A percentile compares a stretch with the other conserved stretches of the same genome.
These are phyloP conservation scores for Dictyostelium capitatum DNA, from an alignment of 78 protist species.

Conservation along the genomic window DNA sequence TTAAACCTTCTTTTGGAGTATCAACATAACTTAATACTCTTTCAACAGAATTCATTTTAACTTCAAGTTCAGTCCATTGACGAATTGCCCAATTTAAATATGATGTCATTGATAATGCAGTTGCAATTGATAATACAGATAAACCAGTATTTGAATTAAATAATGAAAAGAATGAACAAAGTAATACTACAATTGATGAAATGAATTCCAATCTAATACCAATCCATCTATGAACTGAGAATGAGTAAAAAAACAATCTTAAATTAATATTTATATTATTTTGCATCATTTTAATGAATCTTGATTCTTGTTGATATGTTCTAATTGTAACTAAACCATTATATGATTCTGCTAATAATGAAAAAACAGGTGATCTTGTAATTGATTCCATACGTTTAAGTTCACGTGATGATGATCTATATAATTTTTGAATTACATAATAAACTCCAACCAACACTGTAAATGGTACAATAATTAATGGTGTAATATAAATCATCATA, in stretches of 20 bases:
- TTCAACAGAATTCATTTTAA: constrained; percentile 85
- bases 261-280: constrained; percentile 29
- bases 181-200: constrained; percentile 46
- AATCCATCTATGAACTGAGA: constrained; percentile 87
- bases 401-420: constrained; percentile 83
- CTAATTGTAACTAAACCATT: constrained; percentile 94
- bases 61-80: constrained; percentile 79
- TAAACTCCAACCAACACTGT: constrained; percentile 42
- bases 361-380: constrained; percentile 90
- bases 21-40: constrained; percentile 29
- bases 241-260: constrained; percentile 42
- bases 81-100: constrained; percentile 39
- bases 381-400: constrained; percentile 91
- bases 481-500: constrained; percentile 25
- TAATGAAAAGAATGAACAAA: constrained; percentile 55
- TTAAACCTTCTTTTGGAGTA: constrained; percentile 52
- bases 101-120: constrained; percentile 65
- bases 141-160: constrained; percentile 45
- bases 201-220: constrained; percentile 84
- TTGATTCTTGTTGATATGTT: constrained; percentile 64
- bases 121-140: constrained; percentile 81
- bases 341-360: constrained; percentile 87
- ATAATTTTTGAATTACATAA: constrained; percentile 82
- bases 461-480: constrained; percentile 44
- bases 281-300: constrained; percentile 22